phyloP scores from a whole-genome alignment of 345 rosid genomes.

The Jatropha curcas region DNA sequence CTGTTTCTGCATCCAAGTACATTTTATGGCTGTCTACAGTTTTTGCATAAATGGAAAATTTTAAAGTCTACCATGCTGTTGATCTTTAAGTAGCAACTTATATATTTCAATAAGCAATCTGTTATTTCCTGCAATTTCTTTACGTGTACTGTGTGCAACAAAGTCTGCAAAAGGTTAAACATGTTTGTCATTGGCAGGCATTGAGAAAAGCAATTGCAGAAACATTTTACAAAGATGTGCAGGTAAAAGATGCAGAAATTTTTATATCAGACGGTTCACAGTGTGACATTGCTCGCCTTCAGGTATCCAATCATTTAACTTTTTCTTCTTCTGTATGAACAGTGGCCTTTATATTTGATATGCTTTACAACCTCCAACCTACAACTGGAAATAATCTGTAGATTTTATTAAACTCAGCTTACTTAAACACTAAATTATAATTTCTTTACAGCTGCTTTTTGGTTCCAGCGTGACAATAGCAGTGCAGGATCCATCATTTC shows the following conservation, averaged over 20 bases:
- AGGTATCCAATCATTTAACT: conserved; percentile 31
- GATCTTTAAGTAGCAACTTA: background rate
- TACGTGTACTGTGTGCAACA: background rate
- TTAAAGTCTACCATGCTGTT: no score
- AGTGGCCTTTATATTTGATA: background rate
- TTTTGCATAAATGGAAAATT: background rate
- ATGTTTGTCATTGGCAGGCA: conserved; percentile 22
- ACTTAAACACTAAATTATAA: background rate
- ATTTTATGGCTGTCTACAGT: no score
- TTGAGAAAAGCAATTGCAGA: conserved; percentile 56
- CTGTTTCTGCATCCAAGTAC: background rate
- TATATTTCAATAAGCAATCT: background rate
- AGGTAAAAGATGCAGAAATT: conserved; percentile 48
- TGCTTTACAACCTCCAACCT: background rate
- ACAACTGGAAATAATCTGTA: background rate
- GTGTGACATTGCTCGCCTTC: conserved; percentile 64
- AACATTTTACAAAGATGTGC: conserved; percentile 46
- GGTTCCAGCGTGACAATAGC: conserved; percentile 54
- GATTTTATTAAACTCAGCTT: background rate
- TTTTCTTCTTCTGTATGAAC: background rate
- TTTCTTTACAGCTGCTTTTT: conserved; percentile 48
- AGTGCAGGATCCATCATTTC: conserved; percentile 68
- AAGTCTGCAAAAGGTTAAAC: background rate
- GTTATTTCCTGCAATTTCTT: background rate
- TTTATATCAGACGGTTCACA: conserved; percentile 72